These are phyloP conservation scores for Diplodia mutila DNA, from an alignment of 2,329 filamentous ascomycete genomes.

Conservation along the genomic window DNA sequence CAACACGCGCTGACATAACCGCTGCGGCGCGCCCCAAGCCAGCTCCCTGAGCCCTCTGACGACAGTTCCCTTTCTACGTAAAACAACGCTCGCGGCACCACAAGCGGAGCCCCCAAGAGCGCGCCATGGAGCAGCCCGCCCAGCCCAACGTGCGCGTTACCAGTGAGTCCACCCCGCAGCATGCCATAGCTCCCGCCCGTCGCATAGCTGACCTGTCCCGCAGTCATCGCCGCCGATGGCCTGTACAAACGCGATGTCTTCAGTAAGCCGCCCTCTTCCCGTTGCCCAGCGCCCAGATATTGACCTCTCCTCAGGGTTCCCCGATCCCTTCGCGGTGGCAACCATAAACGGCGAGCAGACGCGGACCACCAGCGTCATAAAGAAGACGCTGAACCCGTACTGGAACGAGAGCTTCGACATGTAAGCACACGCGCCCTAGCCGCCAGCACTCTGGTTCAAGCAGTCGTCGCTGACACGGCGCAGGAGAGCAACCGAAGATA, in stretches of 20 bases:
- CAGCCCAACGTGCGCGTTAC: slow-evolving; percentile 87
- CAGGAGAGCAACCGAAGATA: slow-evolving; percentile 90
- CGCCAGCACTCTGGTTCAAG: slow-evolving; percentile 26
- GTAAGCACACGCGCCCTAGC: slow-evolving; percentile 59
- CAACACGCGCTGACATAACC: slow-evolving; percentile 26
- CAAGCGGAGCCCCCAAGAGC: neutral
- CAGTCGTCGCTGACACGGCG: slow-evolving; percentile 33
- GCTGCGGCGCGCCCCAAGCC: slow-evolving; percentile 18
- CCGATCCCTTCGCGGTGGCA: slow-evolving; percentile 95
- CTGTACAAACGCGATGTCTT: slow-evolving; percentile 99
- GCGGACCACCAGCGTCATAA: slow-evolving; percentile 95
- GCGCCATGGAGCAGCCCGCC: slow-evolving; percentile 53
- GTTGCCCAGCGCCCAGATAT: slow-evolving; percentile 28
- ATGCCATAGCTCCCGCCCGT: slow-evolving; percentile 22
- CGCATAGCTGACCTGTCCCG: slow-evolving; percentile 35
- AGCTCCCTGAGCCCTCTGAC: slow-evolving; percentile 22
- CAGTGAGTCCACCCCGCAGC: slow-evolving; percentile 62
- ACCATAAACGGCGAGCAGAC: slow-evolving; percentile 98
- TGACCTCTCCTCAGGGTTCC: slow-evolving; percentile 71
- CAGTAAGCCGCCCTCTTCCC: slow-evolving; percentile 63
- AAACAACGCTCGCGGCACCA: neutral
- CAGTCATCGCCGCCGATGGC: slow-evolving; percentile 98
- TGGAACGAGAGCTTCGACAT: slow-evolving; percentile 99
- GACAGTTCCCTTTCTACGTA: neutral
- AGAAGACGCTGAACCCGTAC: slow-evolving; percentile 98